Base-by-base conservation (phyloP, 352 stramenopile species). In the Blastocystis sp. region DNA sequence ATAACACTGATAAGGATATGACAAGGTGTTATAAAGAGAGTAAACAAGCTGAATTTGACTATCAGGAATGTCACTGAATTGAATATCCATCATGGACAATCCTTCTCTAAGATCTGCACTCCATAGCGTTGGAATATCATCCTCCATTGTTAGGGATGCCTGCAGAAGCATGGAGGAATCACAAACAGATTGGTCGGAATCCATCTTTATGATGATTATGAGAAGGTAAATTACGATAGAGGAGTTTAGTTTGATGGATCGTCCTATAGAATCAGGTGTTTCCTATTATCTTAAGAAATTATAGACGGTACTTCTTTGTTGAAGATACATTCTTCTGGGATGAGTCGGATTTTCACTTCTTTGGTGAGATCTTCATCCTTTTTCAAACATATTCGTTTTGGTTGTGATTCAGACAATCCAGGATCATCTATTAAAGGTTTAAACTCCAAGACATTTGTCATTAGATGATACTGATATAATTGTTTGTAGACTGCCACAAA, bases 71-170 rank as follows among this genome's bases (percentile, higher is more conserved):
- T 69, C 24, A 29, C 5, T 32, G 24, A 46, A 69, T 11, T 69
- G 27, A 43, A 69, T 69, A 46, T 32, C 59, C 14, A 69, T 32
- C 59, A 69, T 69, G 14, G 59, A 14, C 7, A 69, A 24, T 32
- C 59, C 59, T 69, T 69, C 59, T 69, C 59, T 12, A 16, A 69
- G 59, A 69, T 69, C 59, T 35, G 59, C 59, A 39, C 59, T 69
- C 59, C 59, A 69, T 6, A 24, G 7, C 4, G 59, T 69, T 32
- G 59, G 59, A 69, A 69, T 69, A 69, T 69, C 59, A 43, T 32
- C 16, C 32, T 69, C 59, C n/a, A 39, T 32, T 43, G 59, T 43
- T n/a, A 69, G 14, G 14, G 59, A 69, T 9, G 24, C 12, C 14
- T 69, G 59, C 32, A n/a, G 27, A 43, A 32, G 24, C 5, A 69